Percentiles rank a stretch among this genome's conserved stretches.
Evolutionary conservation across 805 yeast species (phyloP).

Genomic region (Geotrichum ghanense): DNA sequence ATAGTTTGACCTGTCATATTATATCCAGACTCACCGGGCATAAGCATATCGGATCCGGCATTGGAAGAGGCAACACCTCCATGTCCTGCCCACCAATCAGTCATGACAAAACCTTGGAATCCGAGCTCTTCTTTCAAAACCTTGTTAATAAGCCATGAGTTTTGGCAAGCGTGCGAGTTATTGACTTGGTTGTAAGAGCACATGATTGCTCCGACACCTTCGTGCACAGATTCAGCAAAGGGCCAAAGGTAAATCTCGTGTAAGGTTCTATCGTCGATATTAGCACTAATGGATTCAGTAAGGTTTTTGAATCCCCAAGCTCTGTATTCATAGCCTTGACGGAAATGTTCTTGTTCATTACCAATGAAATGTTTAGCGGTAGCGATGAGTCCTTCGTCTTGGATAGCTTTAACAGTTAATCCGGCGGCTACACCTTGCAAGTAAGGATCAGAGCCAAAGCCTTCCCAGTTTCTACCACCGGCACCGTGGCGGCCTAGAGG

Average conservation of each 20-base stretch:
- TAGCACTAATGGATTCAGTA: conserved; percentile 31
- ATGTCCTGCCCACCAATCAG: conserved; percentile 59
- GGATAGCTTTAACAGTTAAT: conserved; percentile 43
- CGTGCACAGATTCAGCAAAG: conserved; percentile 48
- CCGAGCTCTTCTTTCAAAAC: conserved; percentile 51
- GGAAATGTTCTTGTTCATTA: conserved; percentile 51
- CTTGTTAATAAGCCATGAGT: conserved; percentile 41
- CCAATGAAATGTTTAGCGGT: conserved; percentile 47
- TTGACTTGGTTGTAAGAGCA: conserved; percentile 49
- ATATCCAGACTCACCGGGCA: conserved; percentile 47
- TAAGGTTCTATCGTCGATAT: conserved; percentile 49
- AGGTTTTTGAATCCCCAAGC: conserved; percentile 35
- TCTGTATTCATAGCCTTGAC: conserved; percentile 43
- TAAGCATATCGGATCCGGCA: conserved; percentile 53
- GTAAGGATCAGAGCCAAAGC: conserved; percentile 52
- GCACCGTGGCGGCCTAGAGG: conserved; percentile 52
- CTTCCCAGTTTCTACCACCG: conserved; percentile 58
- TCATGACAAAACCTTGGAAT: conserved; percentile 55
- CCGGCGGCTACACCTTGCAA: conserved; percentile 45
- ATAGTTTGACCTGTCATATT: conserved; percentile 4
- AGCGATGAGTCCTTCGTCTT: conserved; percentile 47
- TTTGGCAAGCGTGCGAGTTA: conserved; percentile 48
- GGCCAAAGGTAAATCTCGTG: conserved; percentile 59
- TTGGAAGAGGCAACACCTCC: conserved; percentile 42
- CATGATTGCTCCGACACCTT: conserved; percentile 53